Evolutionary conservation across 441 rosid genomes (phyloP).

Genomic region (Aleurites moluccanus): DNA sequence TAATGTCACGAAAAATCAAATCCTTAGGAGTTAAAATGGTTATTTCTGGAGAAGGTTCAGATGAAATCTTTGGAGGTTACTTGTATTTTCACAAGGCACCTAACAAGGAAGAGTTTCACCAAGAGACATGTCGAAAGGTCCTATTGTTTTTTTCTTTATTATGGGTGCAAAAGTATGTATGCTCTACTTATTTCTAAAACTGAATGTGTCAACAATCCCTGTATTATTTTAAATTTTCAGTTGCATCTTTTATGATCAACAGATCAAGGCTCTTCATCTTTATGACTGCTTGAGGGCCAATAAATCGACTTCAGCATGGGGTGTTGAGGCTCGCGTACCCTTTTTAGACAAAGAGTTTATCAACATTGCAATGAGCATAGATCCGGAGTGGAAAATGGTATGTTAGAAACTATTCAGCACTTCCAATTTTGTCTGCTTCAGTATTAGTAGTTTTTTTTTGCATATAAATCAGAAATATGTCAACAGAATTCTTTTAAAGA

Average conservation of each 20-base stretch:
- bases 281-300: slow-evolving; percentile 99
- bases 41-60: slow-evolving; percentile 98
- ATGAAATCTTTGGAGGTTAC: slow-evolving; percentile 98
- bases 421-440: background rate
- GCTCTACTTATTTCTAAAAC: background rate
- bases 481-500: background rate
- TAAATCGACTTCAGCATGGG: slow-evolving; percentile 98
- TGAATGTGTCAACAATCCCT: slow-evolving; percentile 8
- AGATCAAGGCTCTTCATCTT: slow-evolving; percentile 97
- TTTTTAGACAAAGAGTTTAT: slow-evolving; percentile 90
- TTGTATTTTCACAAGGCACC: slow-evolving; percentile 99
- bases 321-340: slow-evolving; percentile 99
- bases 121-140: slow-evolving; percentile 97
- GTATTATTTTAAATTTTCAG: slow-evolving; percentile 20
- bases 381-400: slow-evolving; percentile 99
- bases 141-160: background rate
- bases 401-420: background rate
- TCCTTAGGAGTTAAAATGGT: slow-evolving; percentile 99
- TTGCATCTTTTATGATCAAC: slow-evolving; percentile 27
- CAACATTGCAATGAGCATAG: slow-evolving; percentile 76
- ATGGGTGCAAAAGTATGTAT: background rate
- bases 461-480: background rate
- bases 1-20: slow-evolving; percentile 96
- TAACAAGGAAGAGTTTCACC: slow-evolving; percentile 88
- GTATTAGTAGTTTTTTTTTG: background rate